Conservation (phyloP, 257 asterid species). For the Solanum pinnatisectum region DNA sequence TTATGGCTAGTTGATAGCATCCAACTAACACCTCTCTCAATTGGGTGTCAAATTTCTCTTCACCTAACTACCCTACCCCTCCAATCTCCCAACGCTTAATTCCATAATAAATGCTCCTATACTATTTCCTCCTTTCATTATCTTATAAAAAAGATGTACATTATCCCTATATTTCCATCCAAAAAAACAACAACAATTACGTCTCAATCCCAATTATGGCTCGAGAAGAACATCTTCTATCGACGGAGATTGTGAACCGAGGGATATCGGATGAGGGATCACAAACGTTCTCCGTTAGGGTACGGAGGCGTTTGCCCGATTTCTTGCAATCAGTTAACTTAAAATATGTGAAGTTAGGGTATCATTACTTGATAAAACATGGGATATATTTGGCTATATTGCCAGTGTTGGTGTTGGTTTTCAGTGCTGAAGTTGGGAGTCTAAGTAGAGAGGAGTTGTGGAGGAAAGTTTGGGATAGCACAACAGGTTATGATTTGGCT, state of each 20-base stretch:
- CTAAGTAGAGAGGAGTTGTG: constrained; percentile 69
- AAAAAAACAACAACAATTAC: not conserved
- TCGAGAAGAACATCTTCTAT: constrained; percentile 57
- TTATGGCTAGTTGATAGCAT: constrained; percentile 25
- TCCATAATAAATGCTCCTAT: not conserved
- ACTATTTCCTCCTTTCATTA: not conserved
- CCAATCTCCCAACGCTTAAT: constrained; percentile 1
- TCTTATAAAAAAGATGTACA: not conserved
- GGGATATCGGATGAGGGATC: constrained; percentile 80
- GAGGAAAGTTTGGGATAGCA: constrained; percentile 68
- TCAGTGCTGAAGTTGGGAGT: constrained; percentile 76
- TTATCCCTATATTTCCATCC: not conserved
- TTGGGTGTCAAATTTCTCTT: constrained; percentile 9
- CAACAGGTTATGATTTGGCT: constrained; percentile 57
- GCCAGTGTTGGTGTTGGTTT: constrained; percentile 57
- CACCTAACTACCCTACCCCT: constrained; percentile 9
- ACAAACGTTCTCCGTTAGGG: constrained; percentile 70
- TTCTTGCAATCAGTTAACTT: constrained; percentile 84
- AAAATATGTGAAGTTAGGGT: constrained; percentile 80
- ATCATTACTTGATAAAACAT: constrained; percentile 72
- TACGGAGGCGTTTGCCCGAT: constrained; percentile 67
- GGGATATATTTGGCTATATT: constrained; percentile 62
- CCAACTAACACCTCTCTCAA: constrained; percentile 34
- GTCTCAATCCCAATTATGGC: constrained; percentile 22
- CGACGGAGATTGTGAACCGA: constrained; percentile 81